Evolutionary conservation across 129 eudicot genomes (phyloP).

Genomic region (Arctium lappa): DNA sequence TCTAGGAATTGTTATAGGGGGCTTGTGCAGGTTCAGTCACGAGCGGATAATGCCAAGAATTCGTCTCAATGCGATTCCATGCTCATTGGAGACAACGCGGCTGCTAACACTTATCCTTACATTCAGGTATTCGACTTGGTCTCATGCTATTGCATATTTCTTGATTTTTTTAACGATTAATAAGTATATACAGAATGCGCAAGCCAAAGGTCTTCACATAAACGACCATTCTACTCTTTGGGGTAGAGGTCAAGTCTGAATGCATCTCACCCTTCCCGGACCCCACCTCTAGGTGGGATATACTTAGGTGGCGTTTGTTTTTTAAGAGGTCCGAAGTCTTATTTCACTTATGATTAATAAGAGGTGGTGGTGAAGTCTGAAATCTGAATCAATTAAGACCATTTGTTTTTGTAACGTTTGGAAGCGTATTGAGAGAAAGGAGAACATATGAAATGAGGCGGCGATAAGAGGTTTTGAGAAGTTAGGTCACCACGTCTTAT

Average conservation of each 20-base stretch:
- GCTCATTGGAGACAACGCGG: slow-evolving; percentile 90
- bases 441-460: no score
- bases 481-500: no score
- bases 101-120: slow-evolving; percentile 95
- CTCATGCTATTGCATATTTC: slow-evolving; percentile 1
- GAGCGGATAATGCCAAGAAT: slow-evolving; percentile 80
- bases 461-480: no score
- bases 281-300: background rate
- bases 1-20: slow-evolving; percentile 89
- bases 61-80: slow-evolving; percentile 98
- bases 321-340: no score
- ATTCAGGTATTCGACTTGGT: slow-evolving; percentile 60
- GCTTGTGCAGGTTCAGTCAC: slow-evolving; percentile 83
- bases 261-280: background rate
- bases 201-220: background rate
- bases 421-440: no score
- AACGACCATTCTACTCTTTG: background rate
- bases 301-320: no score
- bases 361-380: no score
- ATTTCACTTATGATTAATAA: no score
- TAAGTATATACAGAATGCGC: background rate
- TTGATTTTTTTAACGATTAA: background rate
- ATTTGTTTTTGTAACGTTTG: no score
- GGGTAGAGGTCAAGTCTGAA: background rate
- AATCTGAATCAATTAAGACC: no score